Conservation (phyloP, 345 rosid species). For the Mercurialis annua region DNA sequence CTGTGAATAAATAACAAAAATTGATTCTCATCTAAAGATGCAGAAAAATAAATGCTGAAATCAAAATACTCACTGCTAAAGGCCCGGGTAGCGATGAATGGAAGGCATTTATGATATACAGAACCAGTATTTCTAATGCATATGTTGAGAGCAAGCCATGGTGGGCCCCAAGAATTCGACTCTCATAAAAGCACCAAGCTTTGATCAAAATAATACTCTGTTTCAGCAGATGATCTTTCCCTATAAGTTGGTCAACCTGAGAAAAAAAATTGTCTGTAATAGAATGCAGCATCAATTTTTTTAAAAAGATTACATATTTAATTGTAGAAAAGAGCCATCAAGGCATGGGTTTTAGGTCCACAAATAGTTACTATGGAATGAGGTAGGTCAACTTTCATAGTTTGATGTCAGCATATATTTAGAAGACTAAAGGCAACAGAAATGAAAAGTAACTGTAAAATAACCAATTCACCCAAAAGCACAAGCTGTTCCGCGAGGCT, state of each 20-base stretch:
- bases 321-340: not conserved
- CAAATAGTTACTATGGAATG: not conserved
- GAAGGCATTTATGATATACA: constrained; percentile 24
- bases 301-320: not conserved
- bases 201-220: constrained; percentile 30
- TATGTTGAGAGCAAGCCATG: constrained; percentile 36
- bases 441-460: not conserved
- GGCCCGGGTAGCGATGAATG: constrained; percentile 27
- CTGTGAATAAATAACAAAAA: constrained; percentile 30
- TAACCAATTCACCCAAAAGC: not conserved
- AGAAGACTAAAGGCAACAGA: not conserved
- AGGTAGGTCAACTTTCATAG: not conserved
- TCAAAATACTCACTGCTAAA: constrained; percentile 24
- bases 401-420: not conserved
- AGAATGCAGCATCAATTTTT: too few relatives aligned
- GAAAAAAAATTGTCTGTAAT: not conserved
- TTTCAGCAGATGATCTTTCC: constrained; percentile 29
- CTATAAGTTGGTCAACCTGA: constrained; percentile 31
- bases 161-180: constrained; percentile 40
- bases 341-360: not conserved
- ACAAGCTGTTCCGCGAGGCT: too few relatives aligned
- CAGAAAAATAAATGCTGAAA: not conserved
- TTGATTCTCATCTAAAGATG: constrained; percentile 1
- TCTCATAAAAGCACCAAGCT: constrained; percentile 41
- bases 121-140: constrained; percentile 31